Conservation (phyloP, 2,329 filamentous ascomycete species). For the Aspergillaceae sp. region DNA sequence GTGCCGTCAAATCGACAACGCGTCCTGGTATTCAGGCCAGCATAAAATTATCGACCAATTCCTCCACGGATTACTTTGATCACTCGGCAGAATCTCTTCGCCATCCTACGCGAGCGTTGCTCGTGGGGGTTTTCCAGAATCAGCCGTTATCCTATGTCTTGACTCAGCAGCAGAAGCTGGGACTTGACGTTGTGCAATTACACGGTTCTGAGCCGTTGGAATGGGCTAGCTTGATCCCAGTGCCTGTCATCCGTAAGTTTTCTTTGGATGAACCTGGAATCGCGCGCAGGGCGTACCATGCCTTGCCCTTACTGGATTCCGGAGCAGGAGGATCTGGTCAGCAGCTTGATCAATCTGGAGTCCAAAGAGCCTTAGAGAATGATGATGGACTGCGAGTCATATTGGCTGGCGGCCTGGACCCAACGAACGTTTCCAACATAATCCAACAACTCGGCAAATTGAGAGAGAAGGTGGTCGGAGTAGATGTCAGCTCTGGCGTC, state of each 20-base stretch:
- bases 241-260: slow-evolving; percentile 84
- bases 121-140: slow-evolving; percentile 92
- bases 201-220: slow-evolving; percentile 89
- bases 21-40: slow-evolving; percentile 15
- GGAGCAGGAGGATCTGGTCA: slow-evolving; percentile 75
- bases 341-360: slow-evolving; percentile 61
- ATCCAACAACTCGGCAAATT: slow-evolving; percentile 56
- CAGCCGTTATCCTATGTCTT: slow-evolving; percentile 78
- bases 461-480: slow-evolving; percentile 59
- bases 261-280: slow-evolving; percentile 66
- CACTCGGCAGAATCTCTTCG: slow-evolving; percentile 42
- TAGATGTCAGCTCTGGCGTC: slow-evolving; percentile 92
- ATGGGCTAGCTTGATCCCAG: slow-evolving; percentile 81
- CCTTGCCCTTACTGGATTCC: slow-evolving; percentile 75
- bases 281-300: slow-evolving; percentile 68
- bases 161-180: slow-evolving; percentile 63
- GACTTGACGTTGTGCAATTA: slow-evolving; percentile 82
- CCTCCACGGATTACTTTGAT: slow-evolving; percentile 60
- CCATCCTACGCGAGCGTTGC: slow-evolving; percentile 55
- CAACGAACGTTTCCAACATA: slow-evolving; percentile 64
- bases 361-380: slow-evolving; percentile 56
- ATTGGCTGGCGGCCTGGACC: slow-evolving; percentile 75
- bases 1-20: slow-evolving; percentile 55
- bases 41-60: slow-evolving; percentile 10
- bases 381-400: slow-evolving; percentile 67